Evolutionary conservation across 768 basidiomycete species (phyloP).

Genomic region (Myochromella boudieri): DNA sequence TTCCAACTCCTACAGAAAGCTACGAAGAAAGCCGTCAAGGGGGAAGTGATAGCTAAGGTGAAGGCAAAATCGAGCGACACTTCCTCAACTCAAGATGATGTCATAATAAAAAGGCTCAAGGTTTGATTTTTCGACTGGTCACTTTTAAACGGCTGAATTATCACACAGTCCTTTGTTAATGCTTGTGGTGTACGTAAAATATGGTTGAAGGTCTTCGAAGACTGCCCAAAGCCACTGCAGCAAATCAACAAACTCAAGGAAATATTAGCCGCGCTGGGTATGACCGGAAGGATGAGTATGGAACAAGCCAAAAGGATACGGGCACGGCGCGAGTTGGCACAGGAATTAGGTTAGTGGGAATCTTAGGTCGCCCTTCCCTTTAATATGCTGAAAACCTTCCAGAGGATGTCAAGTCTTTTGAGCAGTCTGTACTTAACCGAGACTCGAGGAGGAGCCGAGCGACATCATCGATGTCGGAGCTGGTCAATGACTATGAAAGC

Average conservation of each 20-base stretch:
- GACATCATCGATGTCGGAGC: constrained; percentile 1
- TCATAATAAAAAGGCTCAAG: constrained; percentile 74
- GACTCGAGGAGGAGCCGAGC: constrained; percentile 22
- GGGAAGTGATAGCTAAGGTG: constrained; percentile 27
- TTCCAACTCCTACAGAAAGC: constrained; percentile 14
- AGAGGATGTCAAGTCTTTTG: constrained; percentile 81
- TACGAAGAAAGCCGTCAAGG: constrained; percentile 27
- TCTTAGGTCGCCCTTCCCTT: not conserved
- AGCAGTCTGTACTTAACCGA: constrained; percentile 44
- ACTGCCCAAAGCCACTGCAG: constrained; percentile 50
- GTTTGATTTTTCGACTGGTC: constrained; percentile 30
- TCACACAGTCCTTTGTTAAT: constrained; percentile 56
- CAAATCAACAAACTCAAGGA: constrained; percentile 67
- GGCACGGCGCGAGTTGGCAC: constrained; percentile 68
- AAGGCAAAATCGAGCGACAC: constrained; percentile 24
- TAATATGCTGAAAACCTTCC: constrained; percentile 2
- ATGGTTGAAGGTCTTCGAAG: constrained; percentile 75
- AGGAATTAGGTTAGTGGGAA: constrained; percentile 67
- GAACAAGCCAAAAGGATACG: constrained; percentile 81
- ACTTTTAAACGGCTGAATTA: not conserved
- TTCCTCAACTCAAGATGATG: constrained; percentile 59
- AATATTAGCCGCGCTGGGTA: constrained; percentile 72
- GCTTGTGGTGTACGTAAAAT: constrained; percentile 78
- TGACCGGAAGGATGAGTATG: constrained; percentile 73
- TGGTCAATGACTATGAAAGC: constrained; percentile 22